phyloP scores from a whole-genome alignment of 805 yeast genomes.

The Candida germanica region DNA sequence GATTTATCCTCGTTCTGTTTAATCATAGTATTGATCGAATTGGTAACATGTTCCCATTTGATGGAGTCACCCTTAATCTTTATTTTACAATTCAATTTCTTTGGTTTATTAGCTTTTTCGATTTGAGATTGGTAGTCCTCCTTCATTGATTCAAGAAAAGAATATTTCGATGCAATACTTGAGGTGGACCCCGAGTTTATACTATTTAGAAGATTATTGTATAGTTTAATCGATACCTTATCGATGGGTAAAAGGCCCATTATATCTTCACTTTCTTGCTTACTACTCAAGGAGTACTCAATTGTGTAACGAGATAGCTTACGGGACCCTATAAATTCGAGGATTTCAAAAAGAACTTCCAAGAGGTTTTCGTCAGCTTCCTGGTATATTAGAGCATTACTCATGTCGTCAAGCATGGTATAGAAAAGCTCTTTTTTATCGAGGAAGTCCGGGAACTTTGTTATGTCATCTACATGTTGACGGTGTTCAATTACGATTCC shows the following conservation, averaged over 20 bases:
- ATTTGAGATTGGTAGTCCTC: slow-evolving; percentile 9
- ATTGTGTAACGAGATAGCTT: slow-evolving; percentile 53
- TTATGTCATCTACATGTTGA: too few relatives aligned
- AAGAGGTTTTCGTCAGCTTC: slow-evolving; percentile 63
- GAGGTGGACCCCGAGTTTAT: neutral
- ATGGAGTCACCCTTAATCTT: slow-evolving; percentile 3
- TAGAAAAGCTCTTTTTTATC: slow-evolving; percentile 26
- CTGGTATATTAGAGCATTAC: slow-evolving; percentile 61
- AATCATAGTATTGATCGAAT: slow-evolving; percentile 32
- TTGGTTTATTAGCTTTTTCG: neutral
- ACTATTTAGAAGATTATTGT: neutral
- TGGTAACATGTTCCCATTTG: slow-evolving; percentile 28
- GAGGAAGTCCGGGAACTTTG: neutral
- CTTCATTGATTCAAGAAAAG: slow-evolving; percentile 31
- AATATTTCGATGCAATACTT: slow-evolving; percentile 9
- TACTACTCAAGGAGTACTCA: slow-evolving; percentile 55
- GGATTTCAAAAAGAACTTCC: slow-evolving; percentile 48
- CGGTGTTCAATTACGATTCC: too few relatives aligned
- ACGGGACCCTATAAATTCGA: slow-evolving; percentile 44
- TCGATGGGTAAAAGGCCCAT: slow-evolving; percentile 27
- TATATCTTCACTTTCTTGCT: slow-evolving; percentile 40
- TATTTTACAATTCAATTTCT: slow-evolving; percentile 3
- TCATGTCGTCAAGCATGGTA: slow-evolving; percentile 58
- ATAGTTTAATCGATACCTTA: slow-evolving; percentile 4
- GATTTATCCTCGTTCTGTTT: slow-evolving; percentile 30